Conservation (phyloP, 306 rosid species). For the Myrica gale region DNA sequence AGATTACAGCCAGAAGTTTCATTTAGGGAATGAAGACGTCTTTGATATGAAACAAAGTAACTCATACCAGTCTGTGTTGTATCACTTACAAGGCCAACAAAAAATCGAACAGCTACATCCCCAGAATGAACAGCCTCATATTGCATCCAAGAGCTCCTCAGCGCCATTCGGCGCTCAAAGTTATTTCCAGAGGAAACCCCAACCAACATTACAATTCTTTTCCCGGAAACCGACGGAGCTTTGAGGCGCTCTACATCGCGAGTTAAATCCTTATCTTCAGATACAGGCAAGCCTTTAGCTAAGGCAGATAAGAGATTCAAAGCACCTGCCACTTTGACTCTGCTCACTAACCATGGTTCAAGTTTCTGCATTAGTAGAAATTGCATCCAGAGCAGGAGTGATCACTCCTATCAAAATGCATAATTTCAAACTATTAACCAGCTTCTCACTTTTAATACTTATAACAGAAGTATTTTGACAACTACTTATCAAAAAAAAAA, state of each 20-base stretch:
- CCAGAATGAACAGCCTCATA: constrained; percentile 74
- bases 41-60: constrained; percentile 15
- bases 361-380: constrained; percentile 68
- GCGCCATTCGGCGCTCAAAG: constrained; percentile 90
- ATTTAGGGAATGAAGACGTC: constrained; percentile 11
- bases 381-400: constrained; percentile 22
- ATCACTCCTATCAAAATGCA: constrained; percentile 20
- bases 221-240: constrained; percentile 65
- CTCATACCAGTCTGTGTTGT: constrained; percentile 12
- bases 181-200: constrained; percentile 91
- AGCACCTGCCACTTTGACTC: constrained; percentile 61
- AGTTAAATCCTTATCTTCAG: constrained; percentile 70
- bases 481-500: constrained; percentile 7
- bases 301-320: constrained; percentile 65
- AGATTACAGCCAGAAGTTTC: constrained; percentile 9
- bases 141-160: constrained; percentile 98
- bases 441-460: constrained; percentile 3
- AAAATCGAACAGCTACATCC: constrained; percentile 82
- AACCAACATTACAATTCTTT: constrained; percentile 64
- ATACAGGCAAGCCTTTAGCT: constrained; percentile 88
- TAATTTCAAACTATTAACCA: constrained; percentile 2
- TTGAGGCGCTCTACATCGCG: constrained; percentile 61
- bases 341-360: constrained; percentile 83
- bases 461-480: constrained; percentile 34
- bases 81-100: constrained; percentile 89